These are phyloP conservation scores for Croton laevigatus DNA, from an alignment of 441 rosid genomes.

Conservation along the genomic window DNA sequence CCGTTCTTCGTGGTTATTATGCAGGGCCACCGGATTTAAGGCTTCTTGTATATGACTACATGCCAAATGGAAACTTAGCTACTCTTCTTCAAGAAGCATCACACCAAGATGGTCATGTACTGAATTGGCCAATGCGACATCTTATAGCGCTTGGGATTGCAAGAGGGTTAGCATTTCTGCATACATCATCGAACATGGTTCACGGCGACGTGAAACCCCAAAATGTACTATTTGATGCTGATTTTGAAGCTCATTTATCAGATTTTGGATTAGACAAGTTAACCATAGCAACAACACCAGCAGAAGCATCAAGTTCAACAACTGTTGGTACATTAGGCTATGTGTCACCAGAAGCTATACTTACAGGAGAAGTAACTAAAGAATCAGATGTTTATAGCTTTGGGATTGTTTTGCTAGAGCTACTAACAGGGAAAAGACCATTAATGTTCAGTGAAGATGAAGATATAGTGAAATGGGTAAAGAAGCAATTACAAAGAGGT, in stretches of 20 bases:
- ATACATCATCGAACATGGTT: constrained; percentile 74
- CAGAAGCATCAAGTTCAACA: constrained; percentile 72
- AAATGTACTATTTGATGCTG: constrained; percentile 74
- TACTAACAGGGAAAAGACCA: constrained; percentile 86
- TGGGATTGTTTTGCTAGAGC: constrained; percentile 84
- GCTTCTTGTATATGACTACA: constrained; percentile 88
- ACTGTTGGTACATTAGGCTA: constrained; percentile 76
- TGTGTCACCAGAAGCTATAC: constrained; percentile 72
- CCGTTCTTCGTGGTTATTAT: constrained; percentile 87
- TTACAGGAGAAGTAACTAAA: constrained; percentile 61
- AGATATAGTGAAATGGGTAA: constrained; percentile 98
- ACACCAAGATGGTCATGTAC: constrained; percentile 94
- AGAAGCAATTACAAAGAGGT: constrained; percentile 88
- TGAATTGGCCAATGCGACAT: constrained; percentile 99
- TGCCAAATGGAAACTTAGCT: constrained; percentile 94
- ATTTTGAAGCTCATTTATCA: constrained; percentile 70
- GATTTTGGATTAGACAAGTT: constrained; percentile 79
- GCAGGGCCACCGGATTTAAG: constrained; percentile 79
- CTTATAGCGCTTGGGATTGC: constrained; percentile 90
- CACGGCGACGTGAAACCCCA: constrained; percentile 90
- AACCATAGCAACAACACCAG: constrained; percentile 40
- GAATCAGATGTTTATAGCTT: constrained; percentile 92
- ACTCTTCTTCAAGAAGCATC: constrained; percentile 97
- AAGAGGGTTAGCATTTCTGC: constrained; percentile 84
- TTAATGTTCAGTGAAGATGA: constrained; percentile 92